A percentile compares a stretch with the other conserved stretches of the same genome.
phyloP scores from a whole-genome alignment of 306 rosid species.

The Senna tora region DNA sequence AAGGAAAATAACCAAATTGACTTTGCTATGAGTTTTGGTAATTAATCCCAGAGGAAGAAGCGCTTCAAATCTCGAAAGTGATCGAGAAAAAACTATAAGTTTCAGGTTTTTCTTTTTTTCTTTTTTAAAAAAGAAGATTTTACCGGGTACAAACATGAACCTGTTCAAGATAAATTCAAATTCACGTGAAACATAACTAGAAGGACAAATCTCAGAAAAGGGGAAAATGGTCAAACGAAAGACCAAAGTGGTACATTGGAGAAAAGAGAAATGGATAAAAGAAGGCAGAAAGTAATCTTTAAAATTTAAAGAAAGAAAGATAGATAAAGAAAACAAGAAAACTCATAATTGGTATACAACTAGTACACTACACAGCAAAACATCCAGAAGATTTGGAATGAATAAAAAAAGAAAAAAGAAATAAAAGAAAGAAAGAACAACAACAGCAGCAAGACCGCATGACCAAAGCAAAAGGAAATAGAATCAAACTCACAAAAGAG shows the following conservation, averaged over 20 bases:
- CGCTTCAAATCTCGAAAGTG: not conserved
- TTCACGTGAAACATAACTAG: not conserved
- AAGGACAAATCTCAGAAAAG: not conserved
- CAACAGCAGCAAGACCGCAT: not conserved
- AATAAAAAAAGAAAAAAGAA: not conserved
- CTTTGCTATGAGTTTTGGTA: conserved; percentile 23
- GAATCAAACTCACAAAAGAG: not conserved
- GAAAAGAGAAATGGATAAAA: not conserved
- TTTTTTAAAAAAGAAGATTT: conserved; percentile 12
- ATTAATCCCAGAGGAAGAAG: not conserved
- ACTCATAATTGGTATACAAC: not conserved
- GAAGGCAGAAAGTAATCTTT: conserved; percentile 33
- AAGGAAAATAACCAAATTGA: conserved; percentile 18
- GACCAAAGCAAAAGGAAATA: not conserved
- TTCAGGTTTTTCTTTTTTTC: too few relatives aligned
- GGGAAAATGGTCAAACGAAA: not conserved
- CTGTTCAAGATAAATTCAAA: not conserved
- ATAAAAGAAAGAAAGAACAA: not conserved
- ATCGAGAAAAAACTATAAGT: not conserved
- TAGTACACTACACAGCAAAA: not conserved
- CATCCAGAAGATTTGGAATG: not conserved
- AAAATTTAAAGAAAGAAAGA: not conserved
- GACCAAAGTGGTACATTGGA: conserved; percentile 33
- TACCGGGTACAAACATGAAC: not conserved
- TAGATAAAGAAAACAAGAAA: not conserved